Conservation (phyloP, 495 filamentous ascomycete genomes). For the Parmelia sp. region DNA sequence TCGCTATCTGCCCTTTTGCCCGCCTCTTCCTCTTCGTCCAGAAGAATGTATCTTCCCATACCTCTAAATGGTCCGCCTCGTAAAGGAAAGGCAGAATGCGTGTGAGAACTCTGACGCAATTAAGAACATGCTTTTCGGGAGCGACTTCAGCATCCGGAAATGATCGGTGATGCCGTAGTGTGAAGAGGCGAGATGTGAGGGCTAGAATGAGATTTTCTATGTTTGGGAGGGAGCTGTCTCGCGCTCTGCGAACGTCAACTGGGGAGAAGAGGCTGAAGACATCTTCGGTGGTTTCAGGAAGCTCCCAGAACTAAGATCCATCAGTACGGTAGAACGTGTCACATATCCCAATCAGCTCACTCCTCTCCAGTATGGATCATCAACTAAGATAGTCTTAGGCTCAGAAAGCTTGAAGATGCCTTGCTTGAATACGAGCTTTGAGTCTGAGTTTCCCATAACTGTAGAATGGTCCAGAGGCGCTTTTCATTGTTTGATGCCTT, state of each 20-base stretch:
- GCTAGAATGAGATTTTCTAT: constrained; percentile 84
- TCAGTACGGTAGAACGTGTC: constrained; percentile 21
- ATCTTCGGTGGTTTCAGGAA: constrained; percentile 92
- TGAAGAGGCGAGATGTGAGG: constrained; percentile 70
- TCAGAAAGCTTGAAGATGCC: constrained; percentile 97
- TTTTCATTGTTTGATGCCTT: background rate
- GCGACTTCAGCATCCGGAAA: constrained; percentile 86
- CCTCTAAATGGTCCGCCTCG: constrained; percentile 77
- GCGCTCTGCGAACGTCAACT: constrained; percentile 83
- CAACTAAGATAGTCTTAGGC: constrained; percentile 75
- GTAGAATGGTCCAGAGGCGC: background rate
- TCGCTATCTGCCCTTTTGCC: constrained; percentile 45
- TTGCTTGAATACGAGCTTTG: constrained; percentile 98
- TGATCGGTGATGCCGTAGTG: constrained; percentile 78
- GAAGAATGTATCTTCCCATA: constrained; percentile 90
- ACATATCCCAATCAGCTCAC: constrained; percentile 45
- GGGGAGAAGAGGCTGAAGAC: constrained; percentile 95
- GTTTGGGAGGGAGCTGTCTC: constrained; percentile 81
- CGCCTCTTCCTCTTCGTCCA: constrained; percentile 70
- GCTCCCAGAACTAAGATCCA: constrained; percentile 79
- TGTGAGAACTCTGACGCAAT: constrained; percentile 91
- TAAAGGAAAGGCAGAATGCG: constrained; percentile 87
- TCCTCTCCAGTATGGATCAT: constrained; percentile 90
- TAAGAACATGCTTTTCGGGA: constrained; percentile 83
- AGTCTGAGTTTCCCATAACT: constrained; percentile 96